Conservation (phyloP, 108 stramenopile species). For the Hondaea fermentalgiana region DNA sequence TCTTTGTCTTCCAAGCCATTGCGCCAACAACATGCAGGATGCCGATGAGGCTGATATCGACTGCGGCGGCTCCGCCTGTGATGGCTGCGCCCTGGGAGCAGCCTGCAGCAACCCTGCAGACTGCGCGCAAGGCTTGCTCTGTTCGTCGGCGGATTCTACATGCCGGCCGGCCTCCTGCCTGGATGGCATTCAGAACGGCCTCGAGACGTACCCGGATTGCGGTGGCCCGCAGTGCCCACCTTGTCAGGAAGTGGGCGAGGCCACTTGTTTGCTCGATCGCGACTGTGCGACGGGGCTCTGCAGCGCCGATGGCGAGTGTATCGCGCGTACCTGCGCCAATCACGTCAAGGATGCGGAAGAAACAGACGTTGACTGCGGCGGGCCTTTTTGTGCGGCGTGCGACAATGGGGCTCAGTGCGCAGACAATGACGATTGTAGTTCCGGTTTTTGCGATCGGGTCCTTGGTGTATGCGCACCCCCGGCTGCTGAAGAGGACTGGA, state of each 20-base stretch:
- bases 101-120: background rate
- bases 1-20: background rate
- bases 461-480: background rate
- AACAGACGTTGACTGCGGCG: background rate
- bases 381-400: background rate
- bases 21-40: constrained; percentile 20
- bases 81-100: background rate
- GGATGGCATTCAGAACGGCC: constrained; percentile 12
- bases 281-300: constrained; percentile 5
- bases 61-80: constrained; percentile 14
- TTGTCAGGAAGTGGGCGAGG: background rate
- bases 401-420: background rate
- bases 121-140: background rate
- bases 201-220: constrained; percentile 20
- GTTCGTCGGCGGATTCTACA: background rate
- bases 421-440: background rate
- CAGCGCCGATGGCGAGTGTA: background rate
- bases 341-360: background rate
- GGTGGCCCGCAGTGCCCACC: constrained; percentile 10
- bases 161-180: background rate
- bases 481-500: background rate
- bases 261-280: background rate
- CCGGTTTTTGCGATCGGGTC: background rate
- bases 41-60: constrained; percentile 9
- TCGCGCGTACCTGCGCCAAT: constrained; percentile 2